Evolutionary conservation across 148 eudicot genomes (phyloP).

Genomic region (Talinum fruticosum): DNA sequence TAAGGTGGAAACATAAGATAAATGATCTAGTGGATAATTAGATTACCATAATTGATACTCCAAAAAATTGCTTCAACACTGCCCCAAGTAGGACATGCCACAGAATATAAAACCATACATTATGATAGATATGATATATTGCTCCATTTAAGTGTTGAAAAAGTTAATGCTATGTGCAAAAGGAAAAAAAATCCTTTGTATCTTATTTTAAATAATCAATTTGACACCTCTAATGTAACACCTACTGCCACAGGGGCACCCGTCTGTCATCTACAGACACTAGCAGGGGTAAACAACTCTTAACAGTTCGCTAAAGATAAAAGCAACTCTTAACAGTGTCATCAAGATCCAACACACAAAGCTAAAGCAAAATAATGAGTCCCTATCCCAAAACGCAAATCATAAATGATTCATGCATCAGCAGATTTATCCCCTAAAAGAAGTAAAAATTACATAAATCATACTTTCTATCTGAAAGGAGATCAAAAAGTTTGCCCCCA

Average conservation of each 20-base stretch:
- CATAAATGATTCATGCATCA: neutral
- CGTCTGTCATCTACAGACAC: neutral
- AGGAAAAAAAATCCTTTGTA: neutral
- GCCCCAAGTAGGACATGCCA: neutral
- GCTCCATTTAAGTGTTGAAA: neutral
- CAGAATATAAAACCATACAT: neutral
- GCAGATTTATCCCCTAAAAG: conserved; percentile 43
- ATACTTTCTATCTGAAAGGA: conserved; percentile 83
- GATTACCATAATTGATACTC: neutral
- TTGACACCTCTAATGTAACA: neutral
- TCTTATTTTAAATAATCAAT: neutral
- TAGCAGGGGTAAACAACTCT: neutral
- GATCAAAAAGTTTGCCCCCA: conserved; percentile 95
- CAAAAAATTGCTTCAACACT: neutral
- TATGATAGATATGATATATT: neutral
- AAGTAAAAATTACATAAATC: neutral
- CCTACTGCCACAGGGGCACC: neutral
- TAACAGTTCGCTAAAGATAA: neutral
- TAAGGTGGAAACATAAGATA: neutral
- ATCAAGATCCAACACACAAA: neutral
- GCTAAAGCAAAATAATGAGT: neutral
- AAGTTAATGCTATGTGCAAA: conserved; percentile 1
- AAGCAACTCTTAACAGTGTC: neutral
- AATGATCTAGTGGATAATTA: neutral
- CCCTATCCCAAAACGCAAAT: conserved; percentile 2